A percentile compares a stretch with the other conserved stretches of the same genome.
Evolutionary conservation across 1,139 yeast genomes (phyloP).

Genomic region (Yamadazyma membranifaciens): DNA sequence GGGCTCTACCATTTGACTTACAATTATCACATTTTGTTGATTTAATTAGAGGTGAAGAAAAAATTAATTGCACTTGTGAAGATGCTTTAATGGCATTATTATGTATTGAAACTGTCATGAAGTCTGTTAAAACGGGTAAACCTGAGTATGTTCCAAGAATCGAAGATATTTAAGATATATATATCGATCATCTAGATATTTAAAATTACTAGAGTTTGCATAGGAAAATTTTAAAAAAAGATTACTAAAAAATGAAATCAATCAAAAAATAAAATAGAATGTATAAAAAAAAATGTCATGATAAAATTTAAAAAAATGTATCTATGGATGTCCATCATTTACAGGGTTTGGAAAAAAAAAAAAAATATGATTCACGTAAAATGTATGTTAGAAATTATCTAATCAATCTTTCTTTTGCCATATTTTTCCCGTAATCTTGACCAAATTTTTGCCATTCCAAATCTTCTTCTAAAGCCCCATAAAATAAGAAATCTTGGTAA

Average conservation of each 20-base stretch:
- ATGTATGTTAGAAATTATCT: background rate
- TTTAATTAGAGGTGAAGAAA: conserved; percentile 31
- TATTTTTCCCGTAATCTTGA: background rate
- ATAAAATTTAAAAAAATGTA: background rate
- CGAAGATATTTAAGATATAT: background rate
- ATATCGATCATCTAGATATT: background rate
- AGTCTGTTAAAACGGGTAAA: conserved; percentile 33
- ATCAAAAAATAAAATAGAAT: no score
- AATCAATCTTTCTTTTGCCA: conserved; percentile 1
- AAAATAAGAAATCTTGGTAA: conserved; percentile 55
- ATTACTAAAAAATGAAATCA: no score
- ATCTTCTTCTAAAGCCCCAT: conserved; percentile 41
- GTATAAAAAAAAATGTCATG: background rate
- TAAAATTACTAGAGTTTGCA: background rate
- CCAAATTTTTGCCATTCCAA: conserved; percentile 37
- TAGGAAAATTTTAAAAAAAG: no score
- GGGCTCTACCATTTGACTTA: conserved; percentile 29
- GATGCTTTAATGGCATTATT: conserved; percentile 42
- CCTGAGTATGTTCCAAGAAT: conserved; percentile 23
- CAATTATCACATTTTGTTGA: conserved; percentile 37
- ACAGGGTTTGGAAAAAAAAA: no score
- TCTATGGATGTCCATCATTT: no score
- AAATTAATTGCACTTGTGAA: conserved; percentile 35
- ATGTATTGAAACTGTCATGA: conserved; percentile 40
- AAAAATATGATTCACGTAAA: background rate